Evolutionary conservation across 2,329 filamentous ascomycete genomes (phyloP), one percentile per base, ranked within the genome.

Genomic region (Aspergillus sp.): DNA sequence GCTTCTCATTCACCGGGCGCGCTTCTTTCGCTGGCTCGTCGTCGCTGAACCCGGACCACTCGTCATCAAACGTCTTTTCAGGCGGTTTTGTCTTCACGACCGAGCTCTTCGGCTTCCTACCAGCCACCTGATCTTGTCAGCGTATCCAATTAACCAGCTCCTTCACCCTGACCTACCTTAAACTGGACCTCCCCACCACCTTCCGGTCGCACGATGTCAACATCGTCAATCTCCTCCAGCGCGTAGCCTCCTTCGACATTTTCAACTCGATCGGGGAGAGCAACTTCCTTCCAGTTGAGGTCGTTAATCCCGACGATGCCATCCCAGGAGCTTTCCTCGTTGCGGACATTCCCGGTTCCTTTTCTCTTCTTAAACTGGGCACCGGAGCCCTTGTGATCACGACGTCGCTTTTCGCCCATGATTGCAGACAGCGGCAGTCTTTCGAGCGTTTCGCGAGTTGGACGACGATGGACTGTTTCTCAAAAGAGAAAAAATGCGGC

Each of bases 221-320:
- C 84, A 32, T 84, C 86, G 11, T 93, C 84, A 29, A 96, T 80
- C 50, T 96, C 88, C 51, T 98, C 86, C 2, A 98, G 64, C 0
- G 84, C 86, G 48, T 80, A 93, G 57, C 98, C 95, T 0, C 91
- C 91, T 43, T 93, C 86, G n/a, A 84, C 84, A 61, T 95, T 85
- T 28, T 89, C 78, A 47, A 88, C 69, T 52, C 82, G 78, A 51
- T 88, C 82, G 5, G 85, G 84, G 47, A 81, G 64, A 22, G 65
- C 54, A 3, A 91, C 75, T 13, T 75, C 67, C 40, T 71, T 73
- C 78, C 78, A 82, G 49, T 66, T 61, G 35, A 81, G 60, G 24
- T 72, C 64, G 37, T 78, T 68, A 20, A 73, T 40, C 15, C 48
- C 49, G 31, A 64, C 47, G 24, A 55, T 29, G 24, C 45, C 47